Conservation (phyloP, 1,284 basidiomycete genomes). For the Sparassis latifolia region DNA sequence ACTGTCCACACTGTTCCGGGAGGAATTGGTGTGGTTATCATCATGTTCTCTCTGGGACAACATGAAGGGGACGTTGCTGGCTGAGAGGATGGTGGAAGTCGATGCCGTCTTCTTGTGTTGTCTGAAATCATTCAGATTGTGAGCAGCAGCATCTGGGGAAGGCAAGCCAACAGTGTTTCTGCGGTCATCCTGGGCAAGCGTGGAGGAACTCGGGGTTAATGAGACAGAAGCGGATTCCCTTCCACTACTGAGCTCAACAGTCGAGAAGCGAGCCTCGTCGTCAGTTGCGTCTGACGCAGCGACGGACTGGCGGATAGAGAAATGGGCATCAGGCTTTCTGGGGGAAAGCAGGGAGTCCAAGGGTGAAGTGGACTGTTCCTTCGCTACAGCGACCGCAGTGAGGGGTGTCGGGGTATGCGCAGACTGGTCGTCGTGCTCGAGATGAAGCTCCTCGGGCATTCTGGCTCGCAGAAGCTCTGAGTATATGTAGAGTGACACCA, state of each 20-base stretch:
- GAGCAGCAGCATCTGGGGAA: constrained; percentile 8
- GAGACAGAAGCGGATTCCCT: constrained; percentile 19
- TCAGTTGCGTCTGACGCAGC: constrained; percentile 55
- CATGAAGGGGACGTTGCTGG: constrained; percentile 43
- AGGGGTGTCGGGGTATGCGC: constrained; percentile 2
- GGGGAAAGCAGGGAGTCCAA: constrained; percentile 40
- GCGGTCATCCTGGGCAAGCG: constrained; percentile 16
- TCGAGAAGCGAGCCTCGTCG: constrained; percentile 55
- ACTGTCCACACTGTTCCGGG: constrained; percentile 52
- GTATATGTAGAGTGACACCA: too few relatives aligned
- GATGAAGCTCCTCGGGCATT: constrained; percentile 5
- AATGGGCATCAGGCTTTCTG: constrained; percentile 17
- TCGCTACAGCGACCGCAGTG: neutral
- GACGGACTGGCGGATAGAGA: constrained; percentile 34
- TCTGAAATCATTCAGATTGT: constrained; percentile 19
- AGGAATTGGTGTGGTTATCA: constrained; percentile 17
- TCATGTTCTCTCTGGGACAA: constrained; percentile 39
- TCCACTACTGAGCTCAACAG: constrained; percentile 40
- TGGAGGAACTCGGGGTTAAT: constrained; percentile 8
- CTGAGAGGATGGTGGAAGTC: constrained; percentile 49
- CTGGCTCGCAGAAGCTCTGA: neutral
- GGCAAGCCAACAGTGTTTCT: constrained; percentile 12
- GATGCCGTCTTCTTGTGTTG: constrained; percentile 61
- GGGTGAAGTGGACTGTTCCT: constrained; percentile 1
- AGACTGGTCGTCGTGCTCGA: neutral